A percentile compares a stretch with the other conserved stretches of the same genome.
Conservation (phyloP, 495 filamentous ascomycete species). For the Penicillium paradoxum region DNA sequence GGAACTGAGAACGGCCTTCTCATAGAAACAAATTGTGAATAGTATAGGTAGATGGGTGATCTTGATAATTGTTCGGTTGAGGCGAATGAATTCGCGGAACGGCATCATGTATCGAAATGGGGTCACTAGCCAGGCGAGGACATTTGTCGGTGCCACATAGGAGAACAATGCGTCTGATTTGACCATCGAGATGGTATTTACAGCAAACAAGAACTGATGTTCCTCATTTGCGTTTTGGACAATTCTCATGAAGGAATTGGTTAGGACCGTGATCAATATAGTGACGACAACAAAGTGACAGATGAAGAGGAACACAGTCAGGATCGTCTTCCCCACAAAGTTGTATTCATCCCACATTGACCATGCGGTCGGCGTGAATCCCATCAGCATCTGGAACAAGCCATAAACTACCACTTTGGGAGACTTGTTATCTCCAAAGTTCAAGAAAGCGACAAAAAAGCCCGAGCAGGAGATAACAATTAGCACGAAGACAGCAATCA, state of each 20-base stretch:
- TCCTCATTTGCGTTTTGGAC: constrained; percentile 89
- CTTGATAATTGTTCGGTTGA: constrained; percentile 87
- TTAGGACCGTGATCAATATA: constrained; percentile 86
- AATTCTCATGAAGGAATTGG: constrained; percentile 91
- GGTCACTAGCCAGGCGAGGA: constrained; percentile 79
- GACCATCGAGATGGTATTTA: constrained; percentile 93
- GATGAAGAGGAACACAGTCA: constrained; percentile 82
- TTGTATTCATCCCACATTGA: constrained; percentile 73
- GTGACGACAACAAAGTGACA: constrained; percentile 94
- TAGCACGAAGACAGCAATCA: constrained; percentile 75
- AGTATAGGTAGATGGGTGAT: constrained; percentile 82
- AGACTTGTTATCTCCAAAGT: constrained; percentile 63
- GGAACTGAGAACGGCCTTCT: constrained; percentile 65
- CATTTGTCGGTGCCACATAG: constrained; percentile 83
- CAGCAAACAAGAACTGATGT: constrained; percentile 89
- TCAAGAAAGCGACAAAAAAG: constrained; percentile 90
- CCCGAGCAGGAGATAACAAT: constrained; percentile 83
- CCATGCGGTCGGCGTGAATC: constrained; percentile 74
- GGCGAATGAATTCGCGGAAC: constrained; percentile 68
- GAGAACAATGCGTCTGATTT: constrained; percentile 92
- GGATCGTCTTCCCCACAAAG: constrained; percentile 63
- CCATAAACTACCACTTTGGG: constrained; percentile 66
- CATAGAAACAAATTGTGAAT: constrained; percentile 80
- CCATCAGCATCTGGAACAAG: constrained; percentile 91
- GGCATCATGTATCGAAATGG: constrained; percentile 74